These are phyloP conservation scores for Lactuca saligna DNA, from an alignment of 129 eudicot species.

Conservation along the genomic window DNA sequence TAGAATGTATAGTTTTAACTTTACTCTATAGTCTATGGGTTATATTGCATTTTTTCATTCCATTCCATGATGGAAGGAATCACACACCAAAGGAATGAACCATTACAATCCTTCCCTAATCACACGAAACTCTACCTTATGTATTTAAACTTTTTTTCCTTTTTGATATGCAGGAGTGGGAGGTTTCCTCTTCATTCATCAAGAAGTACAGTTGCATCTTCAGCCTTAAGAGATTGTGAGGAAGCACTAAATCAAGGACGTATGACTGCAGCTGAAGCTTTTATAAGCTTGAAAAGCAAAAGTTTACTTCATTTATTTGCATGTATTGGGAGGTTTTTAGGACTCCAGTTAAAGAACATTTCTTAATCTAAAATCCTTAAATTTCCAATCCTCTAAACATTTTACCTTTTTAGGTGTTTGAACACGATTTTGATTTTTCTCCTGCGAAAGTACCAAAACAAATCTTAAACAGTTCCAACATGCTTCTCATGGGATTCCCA, in stretches of 20 bases:
- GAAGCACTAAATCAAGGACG: constrained; percentile 86
- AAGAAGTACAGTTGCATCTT: constrained; percentile 63
- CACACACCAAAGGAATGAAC: too few species aligned
- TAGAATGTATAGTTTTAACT: too few species aligned
- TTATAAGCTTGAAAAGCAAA: constrained; percentile 73
- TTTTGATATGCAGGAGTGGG: constrained; percentile 64
- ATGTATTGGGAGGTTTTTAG: constrained; percentile 81
- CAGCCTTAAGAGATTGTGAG: constrained; percentile 78
- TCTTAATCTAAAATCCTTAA: neutral
- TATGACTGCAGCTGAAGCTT: constrained; percentile 70
- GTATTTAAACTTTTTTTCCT: neutral
- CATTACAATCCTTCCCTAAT: too few species aligned
- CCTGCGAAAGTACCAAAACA: constrained; percentile 75
- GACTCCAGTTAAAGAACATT: constrained; percentile 73
- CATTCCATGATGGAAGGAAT: too few species aligned
- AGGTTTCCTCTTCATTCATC: constrained; percentile 85
- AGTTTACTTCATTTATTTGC: constrained; percentile 86
- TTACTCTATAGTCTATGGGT: too few species aligned
- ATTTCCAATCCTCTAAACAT: neutral
- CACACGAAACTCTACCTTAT: neutral
- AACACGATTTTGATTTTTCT: constrained; percentile 65
- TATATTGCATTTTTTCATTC: too few species aligned
- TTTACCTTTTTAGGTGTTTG: constrained; percentile 64
- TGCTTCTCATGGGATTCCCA: constrained; percentile 92
- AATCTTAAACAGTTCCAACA: constrained; percentile 56